Conservation (phyloP, 352 stramenopile species). For the Globisporangium echinulatum region DNA sequence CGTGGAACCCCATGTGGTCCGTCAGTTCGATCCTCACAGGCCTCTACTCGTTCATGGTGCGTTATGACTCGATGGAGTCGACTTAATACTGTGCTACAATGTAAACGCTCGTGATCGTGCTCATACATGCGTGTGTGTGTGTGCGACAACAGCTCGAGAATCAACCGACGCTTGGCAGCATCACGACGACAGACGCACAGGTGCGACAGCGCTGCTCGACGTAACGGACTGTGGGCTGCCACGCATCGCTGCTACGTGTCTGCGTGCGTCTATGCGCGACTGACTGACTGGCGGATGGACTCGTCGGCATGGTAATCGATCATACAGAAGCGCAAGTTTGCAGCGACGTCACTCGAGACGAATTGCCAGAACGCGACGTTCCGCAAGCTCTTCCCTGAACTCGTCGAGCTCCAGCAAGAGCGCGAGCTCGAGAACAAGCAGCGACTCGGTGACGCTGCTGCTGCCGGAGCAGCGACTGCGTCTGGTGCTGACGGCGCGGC, state of each 20-base stretch:
- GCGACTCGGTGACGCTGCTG: neutral
- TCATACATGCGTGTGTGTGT: constrained; percentile 1
- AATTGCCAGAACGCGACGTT: constrained; percentile 66
- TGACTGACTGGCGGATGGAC: too few relatives aligned
- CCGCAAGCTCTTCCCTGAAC: constrained; percentile 81
- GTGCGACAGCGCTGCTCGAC: constrained; percentile 5
- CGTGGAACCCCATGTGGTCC: constrained; percentile 96
- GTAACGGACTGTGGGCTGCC: too few relatives aligned
- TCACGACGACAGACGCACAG: constrained; percentile 77
- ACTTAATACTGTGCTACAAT: too few relatives aligned
- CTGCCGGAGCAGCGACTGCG: neutral
- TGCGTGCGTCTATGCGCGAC: too few relatives aligned
- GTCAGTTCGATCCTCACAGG: constrained; percentile 94
- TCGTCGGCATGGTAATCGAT: neutral
- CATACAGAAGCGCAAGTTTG: constrained; percentile 73
- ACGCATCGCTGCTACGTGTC: neutral
- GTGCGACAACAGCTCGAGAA: constrained; percentile 40
- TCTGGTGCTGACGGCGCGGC: neutral
- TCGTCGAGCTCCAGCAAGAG: constrained; percentile 71
- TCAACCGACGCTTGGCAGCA: constrained; percentile 84
- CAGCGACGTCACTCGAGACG: constrained; percentile 59
- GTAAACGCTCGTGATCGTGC: too few relatives aligned
- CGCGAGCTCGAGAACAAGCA: constrained; percentile 39
- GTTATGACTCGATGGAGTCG: neutral
- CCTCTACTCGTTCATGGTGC: constrained; percentile 93